phyloP scores from a whole-genome alignment of 2,329 filamentous ascomycete genomes.

The Ascochyta koolunga region DNA sequence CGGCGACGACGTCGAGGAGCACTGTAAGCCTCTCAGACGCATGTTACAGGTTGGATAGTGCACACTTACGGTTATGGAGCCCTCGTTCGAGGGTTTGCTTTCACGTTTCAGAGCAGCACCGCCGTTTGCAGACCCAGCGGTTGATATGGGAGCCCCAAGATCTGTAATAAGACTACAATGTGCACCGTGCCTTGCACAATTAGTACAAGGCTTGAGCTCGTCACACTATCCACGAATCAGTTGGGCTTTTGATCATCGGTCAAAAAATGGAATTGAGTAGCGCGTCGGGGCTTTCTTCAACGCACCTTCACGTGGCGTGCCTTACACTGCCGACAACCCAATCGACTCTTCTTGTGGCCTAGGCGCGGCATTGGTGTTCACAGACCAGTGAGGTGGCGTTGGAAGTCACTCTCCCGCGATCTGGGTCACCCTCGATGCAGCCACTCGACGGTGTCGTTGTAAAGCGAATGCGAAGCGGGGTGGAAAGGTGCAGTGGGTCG shows the following conservation, averaged over 20 bases:
- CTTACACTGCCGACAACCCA: slow-evolving; percentile 47
- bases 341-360: slow-evolving; percentile 45
- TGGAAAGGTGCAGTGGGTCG: slow-evolving; percentile 17
- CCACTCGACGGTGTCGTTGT: slow-evolving; percentile 16
- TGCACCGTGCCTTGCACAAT: slow-evolving; percentile 46
- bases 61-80: slow-evolving; percentile 24
- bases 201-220: slow-evolving; percentile 47
- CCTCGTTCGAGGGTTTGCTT: slow-evolving; percentile 19
- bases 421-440: slow-evolving; percentile 9
- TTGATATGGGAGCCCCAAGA: slow-evolving; percentile 21
- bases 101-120: slow-evolving; percentile 19
- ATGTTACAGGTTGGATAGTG: not conserved
- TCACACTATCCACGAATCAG: slow-evolving; percentile 41
- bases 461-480: slow-evolving; percentile 33
- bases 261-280: slow-evolving; percentile 1
- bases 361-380: slow-evolving; percentile 40
- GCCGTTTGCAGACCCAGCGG: slow-evolving; percentile 17
- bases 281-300: slow-evolving; percentile 1
- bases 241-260: not conserved
- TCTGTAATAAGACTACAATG: slow-evolving; percentile 44
- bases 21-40: slow-evolving; percentile 16
- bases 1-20: slow-evolving; percentile 21
- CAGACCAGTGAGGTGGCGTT: slow-evolving; percentile 16
- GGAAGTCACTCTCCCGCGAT: slow-evolving; percentile 14
- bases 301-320: slow-evolving; percentile 47